Percentiles rank a stretch among this genome's conserved stretches.
These are phyloP conservation scores for Fusarium verticillioides DNA, from an alignment of 2,329 filamentous ascomycete species.

Conservation along the genomic window DNA sequence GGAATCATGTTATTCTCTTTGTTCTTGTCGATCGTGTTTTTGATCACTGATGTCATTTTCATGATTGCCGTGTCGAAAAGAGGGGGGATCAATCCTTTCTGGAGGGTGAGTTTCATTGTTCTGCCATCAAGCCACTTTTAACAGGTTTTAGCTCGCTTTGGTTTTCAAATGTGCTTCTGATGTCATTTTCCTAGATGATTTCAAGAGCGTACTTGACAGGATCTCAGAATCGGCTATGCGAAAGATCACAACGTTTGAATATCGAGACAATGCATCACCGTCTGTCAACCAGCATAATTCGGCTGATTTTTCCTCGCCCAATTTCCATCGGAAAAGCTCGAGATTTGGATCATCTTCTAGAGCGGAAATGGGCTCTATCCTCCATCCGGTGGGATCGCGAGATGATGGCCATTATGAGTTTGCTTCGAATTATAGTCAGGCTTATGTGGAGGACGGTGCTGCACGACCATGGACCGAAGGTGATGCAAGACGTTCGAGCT, in stretches of 20 bases:
- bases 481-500: background rate
- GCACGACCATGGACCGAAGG: background rate
- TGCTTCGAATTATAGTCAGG: background rate
- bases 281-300: background rate
- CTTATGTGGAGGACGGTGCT: background rate
- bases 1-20: constrained; percentile 29
- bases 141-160: constrained; percentile 5
- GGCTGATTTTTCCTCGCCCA: background rate
- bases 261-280: background rate
- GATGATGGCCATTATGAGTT: constrained; percentile 10
- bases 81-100: constrained; percentile 27
- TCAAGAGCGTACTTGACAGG: constrained; percentile 23
- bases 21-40: constrained; percentile 13
- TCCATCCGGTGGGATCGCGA: background rate
- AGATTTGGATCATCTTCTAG: background rate
- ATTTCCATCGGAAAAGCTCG: background rate
- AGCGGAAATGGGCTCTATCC: background rate
- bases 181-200: constrained; percentile 27
- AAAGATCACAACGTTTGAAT: constrained; percentile 21
- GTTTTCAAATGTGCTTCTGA: constrained; percentile 32
- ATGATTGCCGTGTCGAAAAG: constrained; percentile 27
- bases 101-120: constrained; percentile 6
- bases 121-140: background rate
- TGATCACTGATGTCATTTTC: constrained; percentile 22
- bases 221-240: constrained; percentile 30